These are phyloP conservation scores for Candida broadrunensis DNA, from an alignment of 805 yeast genomes.

Conservation along the genomic window DNA sequence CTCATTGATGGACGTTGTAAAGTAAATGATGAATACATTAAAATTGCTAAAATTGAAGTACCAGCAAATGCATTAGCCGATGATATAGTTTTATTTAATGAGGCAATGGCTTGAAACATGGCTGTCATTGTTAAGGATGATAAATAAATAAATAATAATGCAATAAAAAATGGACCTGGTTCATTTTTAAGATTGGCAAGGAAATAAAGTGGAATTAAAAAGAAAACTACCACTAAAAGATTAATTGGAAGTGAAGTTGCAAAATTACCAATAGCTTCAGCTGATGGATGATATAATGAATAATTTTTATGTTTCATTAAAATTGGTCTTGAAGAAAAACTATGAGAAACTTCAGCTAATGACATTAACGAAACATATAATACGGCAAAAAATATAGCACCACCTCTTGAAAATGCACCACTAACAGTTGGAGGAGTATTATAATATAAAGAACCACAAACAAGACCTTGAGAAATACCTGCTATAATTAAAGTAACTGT, in stretches of 20 bases:
- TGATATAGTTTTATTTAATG: constrained; percentile 50
- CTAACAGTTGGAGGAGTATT: constrained; percentile 46
- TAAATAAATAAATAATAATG: constrained; percentile 42
- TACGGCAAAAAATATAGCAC: constrained; percentile 57
- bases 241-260: constrained; percentile 18
- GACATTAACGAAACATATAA: constrained; percentile 52
- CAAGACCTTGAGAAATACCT: constrained; percentile 53
- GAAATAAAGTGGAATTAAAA: constrained; percentile 25
- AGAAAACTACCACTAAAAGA: constrained; percentile 17
- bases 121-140: constrained; percentile 52
- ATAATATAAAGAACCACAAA: constrained; percentile 62
- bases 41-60: constrained; percentile 34
- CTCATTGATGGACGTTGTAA: constrained; percentile 32
- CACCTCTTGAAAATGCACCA: constrained; percentile 66
- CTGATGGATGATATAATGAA: constrained; percentile 26
- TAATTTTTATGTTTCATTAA: constrained; percentile 28
- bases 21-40: constrained; percentile 28
- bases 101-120: constrained; percentile 52
- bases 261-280: constrained; percentile 22
- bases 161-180: constrained; percentile 56
- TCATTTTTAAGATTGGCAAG: constrained; percentile 40
- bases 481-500: constrained; percentile 45
- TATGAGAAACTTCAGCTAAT: constrained; percentile 40
- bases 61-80: constrained; percentile 57
- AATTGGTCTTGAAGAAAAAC: constrained; percentile 21